These are phyloP conservation scores for Hyphodiscus sp. DNA, from an alignment of 2,329 filamentous ascomycete genomes.

Conservation along the genomic window DNA sequence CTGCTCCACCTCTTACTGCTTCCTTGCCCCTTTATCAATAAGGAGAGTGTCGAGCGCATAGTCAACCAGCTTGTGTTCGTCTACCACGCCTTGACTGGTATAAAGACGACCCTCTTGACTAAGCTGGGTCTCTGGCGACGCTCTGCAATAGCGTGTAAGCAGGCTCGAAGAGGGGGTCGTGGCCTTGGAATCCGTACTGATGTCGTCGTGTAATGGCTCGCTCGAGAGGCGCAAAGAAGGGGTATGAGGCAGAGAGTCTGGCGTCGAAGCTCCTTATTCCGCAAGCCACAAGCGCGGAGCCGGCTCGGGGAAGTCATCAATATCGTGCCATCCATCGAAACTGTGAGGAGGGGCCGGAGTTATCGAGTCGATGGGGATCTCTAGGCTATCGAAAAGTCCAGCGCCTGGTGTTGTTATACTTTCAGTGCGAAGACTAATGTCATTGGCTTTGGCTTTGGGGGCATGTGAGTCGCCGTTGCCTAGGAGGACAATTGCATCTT, in stretches of 20 bases:
- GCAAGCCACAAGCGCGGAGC: slow-evolving; percentile 11
- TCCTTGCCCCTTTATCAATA: too few relatives aligned
- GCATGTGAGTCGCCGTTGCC: slow-evolving; percentile 12
- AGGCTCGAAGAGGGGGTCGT: neutral
- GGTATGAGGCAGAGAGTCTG: neutral
- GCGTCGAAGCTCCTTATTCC: too few relatives aligned
- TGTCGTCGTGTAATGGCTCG: slow-evolving; percentile 9
- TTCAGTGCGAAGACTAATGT: slow-evolving; percentile 7
- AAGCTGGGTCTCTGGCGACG: too few relatives aligned
- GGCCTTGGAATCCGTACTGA: slow-evolving; percentile 7
- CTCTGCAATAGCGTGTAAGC: too few relatives aligned
- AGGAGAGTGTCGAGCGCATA: too few relatives aligned
- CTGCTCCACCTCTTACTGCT: too few relatives aligned
- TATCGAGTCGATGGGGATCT: slow-evolving; percentile 13
- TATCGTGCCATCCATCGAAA: slow-evolving; percentile 15
- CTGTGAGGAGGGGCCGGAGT: slow-evolving; percentile 12
- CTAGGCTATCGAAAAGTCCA: slow-evolving; percentile 11
- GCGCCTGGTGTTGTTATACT: slow-evolving; percentile 8
- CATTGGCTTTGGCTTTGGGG: slow-evolving; percentile 13
- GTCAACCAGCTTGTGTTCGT: too few relatives aligned
- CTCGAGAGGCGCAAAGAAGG: neutral
- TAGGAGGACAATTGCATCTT: slow-evolving; percentile 7
- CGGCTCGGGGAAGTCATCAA: slow-evolving; percentile 17
- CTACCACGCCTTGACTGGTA: too few relatives aligned
- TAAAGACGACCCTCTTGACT: too few relatives aligned